A percentile compares a stretch with the other conserved stretches of the same genome.
These are phyloP conservation scores for Globisporangium alternatum DNA, from an alignment of 352 stramenopile genomes.

Conservation along the genomic window DNA sequence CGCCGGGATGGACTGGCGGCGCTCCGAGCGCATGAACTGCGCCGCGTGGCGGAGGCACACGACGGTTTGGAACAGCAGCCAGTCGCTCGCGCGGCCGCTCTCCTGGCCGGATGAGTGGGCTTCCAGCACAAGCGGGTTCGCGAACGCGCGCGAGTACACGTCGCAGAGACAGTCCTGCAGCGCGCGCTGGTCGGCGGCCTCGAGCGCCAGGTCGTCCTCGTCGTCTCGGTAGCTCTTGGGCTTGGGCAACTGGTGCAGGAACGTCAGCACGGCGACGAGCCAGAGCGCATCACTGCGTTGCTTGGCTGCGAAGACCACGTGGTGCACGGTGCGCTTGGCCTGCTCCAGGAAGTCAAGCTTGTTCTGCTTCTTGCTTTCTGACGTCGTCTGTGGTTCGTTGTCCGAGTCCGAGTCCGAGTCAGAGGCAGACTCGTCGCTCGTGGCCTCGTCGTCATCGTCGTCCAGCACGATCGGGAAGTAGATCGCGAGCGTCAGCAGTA, in stretches of 20 bases:
- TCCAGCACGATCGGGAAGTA: conserved; percentile 45
- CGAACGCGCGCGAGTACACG: conserved; percentile 53
- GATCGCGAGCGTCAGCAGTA: conserved; percentile 41
- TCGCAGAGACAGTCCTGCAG: conserved; percentile 45
- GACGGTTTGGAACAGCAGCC: conserved; percentile 24
- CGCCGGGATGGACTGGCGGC: conserved; percentile 31
- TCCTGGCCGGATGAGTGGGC: conserved; percentile 14
- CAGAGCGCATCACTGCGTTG: conserved; percentile 30
- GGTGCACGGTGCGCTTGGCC: conserved; percentile 32
- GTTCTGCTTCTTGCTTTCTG: not conserved
- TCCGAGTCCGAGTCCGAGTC: conserved; percentile 41
- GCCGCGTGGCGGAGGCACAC: conserved; percentile 52
- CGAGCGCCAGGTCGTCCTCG: conserved; percentile 36
- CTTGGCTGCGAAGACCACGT: conserved; percentile 39
- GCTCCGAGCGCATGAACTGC: conserved; percentile 57
- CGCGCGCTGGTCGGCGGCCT: conserved; percentile 25
- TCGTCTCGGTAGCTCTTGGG: conserved; percentile 29
- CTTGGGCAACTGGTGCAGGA: conserved; percentile 39
- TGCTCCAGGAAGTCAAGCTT: conserved; percentile 29
- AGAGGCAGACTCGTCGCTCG: conserved; percentile 32
- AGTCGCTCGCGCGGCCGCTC: conserved; percentile 14
- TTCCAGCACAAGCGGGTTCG: conserved; percentile 14
- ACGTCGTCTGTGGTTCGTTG: conserved; percentile 18
- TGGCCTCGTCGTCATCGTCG: conserved; percentile 24
- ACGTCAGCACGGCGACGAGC: conserved; percentile 42